Evolutionary conservation across 1,284 basidiomycete species (phyloP).

Genomic region (Inonotus hispidus): DNA sequence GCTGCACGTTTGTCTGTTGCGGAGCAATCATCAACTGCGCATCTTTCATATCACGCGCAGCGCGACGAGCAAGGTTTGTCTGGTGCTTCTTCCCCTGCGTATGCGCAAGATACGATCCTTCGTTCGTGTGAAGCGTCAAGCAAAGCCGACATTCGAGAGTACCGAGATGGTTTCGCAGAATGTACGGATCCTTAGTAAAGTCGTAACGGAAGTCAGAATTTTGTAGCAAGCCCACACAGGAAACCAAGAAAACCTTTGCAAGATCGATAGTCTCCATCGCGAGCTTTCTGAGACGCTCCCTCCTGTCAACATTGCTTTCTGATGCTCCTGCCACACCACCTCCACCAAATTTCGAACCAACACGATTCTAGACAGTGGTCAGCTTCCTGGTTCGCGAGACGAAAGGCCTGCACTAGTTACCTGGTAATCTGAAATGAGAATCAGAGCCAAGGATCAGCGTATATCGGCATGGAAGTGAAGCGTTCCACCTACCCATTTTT

Average conservation of each 20-base stretch:
- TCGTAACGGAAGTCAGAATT: background rate
- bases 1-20: constrained; percentile 68
- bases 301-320: constrained; percentile 92
- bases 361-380: constrained; percentile 64
- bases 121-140: constrained; percentile 96
- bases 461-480: background rate
- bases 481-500: background rate
- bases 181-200: constrained; percentile 84
- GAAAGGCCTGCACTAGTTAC: background rate
- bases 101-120: constrained; percentile 98
- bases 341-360: constrained; percentile 93
- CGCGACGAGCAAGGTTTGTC: constrained; percentile 94
- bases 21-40: constrained; percentile 82
- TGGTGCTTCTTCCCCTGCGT: constrained; percentile 99
- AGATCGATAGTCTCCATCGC: constrained; percentile 96
- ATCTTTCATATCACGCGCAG: constrained; percentile 93
- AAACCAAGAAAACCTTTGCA: constrained; percentile 59
- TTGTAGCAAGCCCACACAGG: no score
- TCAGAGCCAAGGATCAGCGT: background rate
- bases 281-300: constrained; percentile 92
- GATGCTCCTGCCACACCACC: constrained; percentile 90
- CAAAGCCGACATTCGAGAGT: constrained; percentile 98
- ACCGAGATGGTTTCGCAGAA: constrained; percentile 95
- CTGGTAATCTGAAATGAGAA: background rate
- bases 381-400: background rate